Percentiles rank a stretch among this genome's conserved stretches.
Conservation (phyloP, 495 filamentous ascomycete genomes). For the Penicillium simplicissimum region DNA sequence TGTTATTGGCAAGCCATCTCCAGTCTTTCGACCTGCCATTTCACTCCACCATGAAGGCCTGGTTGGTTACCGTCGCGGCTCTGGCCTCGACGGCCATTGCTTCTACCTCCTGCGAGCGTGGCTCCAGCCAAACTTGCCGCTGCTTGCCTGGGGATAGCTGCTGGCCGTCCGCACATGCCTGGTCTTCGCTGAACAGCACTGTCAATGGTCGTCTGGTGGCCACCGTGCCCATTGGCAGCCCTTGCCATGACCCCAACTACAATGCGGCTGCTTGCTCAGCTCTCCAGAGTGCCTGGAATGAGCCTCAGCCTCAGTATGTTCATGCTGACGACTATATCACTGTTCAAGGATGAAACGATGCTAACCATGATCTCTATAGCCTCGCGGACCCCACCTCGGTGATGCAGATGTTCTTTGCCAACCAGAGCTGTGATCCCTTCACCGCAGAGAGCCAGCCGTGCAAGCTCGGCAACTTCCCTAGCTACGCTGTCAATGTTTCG, state of each 20-base stretch:
- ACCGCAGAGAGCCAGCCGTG: slow-evolving; percentile 47
- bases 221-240: slow-evolving; percentile 41
- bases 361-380: slow-evolving; percentile 19
- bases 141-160: slow-evolving; percentile 36
- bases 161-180: slow-evolving; percentile 43
- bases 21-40: slow-evolving; percentile 4
- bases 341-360: background rate
- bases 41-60: slow-evolving; percentile 33
- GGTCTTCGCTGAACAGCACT: slow-evolving; percentile 40
- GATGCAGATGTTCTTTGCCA: slow-evolving; percentile 46
- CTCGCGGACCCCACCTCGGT: slow-evolving; percentile 40
- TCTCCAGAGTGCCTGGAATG: slow-evolving; percentile 26
- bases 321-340: background rate
- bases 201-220: slow-evolving; percentile 43
- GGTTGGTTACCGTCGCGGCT: slow-evolving; percentile 25
- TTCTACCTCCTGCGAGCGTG: background rate
- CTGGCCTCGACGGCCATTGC: slow-evolving; percentile 22
- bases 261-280: slow-evolving; percentile 31
- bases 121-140: slow-evolving; percentile 13
- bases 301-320: slow-evolving; percentile 28
- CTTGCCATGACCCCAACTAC: slow-evolving; percentile 47
- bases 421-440: slow-evolving; percentile 59
- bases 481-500: slow-evolving; percentile 52
- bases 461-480: slow-evolving; percentile 57
- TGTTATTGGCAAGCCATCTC: background rate